Evolutionary conservation across 257 asterid genomes (phyloP), one percentile per base, ranked within the genome.

Genomic region (Solanum medicagineum): DNA sequence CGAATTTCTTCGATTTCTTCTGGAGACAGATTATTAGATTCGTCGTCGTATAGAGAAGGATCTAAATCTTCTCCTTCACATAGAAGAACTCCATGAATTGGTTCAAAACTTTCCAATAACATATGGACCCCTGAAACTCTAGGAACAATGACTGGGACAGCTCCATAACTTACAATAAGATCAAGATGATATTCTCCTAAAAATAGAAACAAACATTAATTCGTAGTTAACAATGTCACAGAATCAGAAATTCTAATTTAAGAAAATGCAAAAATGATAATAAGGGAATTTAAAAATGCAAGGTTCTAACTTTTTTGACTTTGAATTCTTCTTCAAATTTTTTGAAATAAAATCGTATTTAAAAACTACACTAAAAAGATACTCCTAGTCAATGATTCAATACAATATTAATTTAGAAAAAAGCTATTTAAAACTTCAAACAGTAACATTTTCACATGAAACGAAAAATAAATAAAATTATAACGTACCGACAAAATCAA

Each of bases 1-100:
- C 92, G 88, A n/a, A 94, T 89, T 60, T 93, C 97, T 74, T 94
- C 98, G 13, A 93, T 11, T 62, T 94, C 98, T n/a, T 93, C 93
- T 0, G 87, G 47, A 1, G 97, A 89, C 13, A 93, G 84, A 54
- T 88, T 68, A 0, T 88, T 69, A 13, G 32, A 54, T 77, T 86
- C 91, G 0, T 16, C 87, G 1, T 83, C 83, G 9, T 89, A 89
- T 14, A 83, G 51, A 5, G 87, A 87, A 40, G 91, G 88, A n/a
- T 89, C 91, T 9, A 89, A 60, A 81, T 89, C 91, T 84, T 89
- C 91, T 20, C 91, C 91, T 85, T 87, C 89, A 65, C 91, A 89
- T 2, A 89, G 85, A 70, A 89, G 91, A 59, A 89, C 91, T 13
- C 91, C 89, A 81, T 89, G 89, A 65, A 89, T 89, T 44, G 88